Evolutionary conservation across 139 green algal species (phyloP), one percentile per base, ranked within the genome.

Genomic region (Pleodorina starrii): DNA sequence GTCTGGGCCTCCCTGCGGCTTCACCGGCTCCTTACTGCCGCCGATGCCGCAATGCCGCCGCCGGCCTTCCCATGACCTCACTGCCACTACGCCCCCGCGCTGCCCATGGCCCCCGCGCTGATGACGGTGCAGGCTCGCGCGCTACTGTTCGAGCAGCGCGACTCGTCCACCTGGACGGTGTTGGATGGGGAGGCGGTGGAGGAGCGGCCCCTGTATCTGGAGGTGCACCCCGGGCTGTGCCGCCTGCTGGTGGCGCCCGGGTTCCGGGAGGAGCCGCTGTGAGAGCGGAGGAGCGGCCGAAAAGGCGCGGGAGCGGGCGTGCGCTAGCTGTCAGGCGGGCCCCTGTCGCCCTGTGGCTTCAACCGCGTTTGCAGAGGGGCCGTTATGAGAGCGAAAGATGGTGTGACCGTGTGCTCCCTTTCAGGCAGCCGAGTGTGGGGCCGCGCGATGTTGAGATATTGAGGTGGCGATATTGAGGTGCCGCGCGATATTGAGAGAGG

Each of bases 191-290:
- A 89, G 84, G 38, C 27, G 72, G 69, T 75, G 27, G 50, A 50
- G 35, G 46, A 87, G 32, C 27, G 1, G 48, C 48, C 89, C 6
- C 66, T 92, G 25, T 94, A 71, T 74, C 29, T 92, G 42, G 91
- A 94, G 86, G 80, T 92, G 38, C 91, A 94, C 73, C 78, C 80
- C 38, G 35, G 63, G 40, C 63, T 91, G 59, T 91, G 84, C 60
- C 88, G 46, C 1, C 16, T 86, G 43, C 66, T 91, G 51, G 91
- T 93, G 59, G 32, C 86, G 27, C 90, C 90, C 7, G 10, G 29
- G 35, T 92, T 76, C 5, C 32, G 19, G 43, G 80, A 88, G 43
- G 48, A 79, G 82, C n/a, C 14, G 80, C 51, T 69, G 11, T 84
- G 68, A 44, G 7, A 12, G 73, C 11, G 25, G 42, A 36, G 35